These are phyloP conservation scores for Irpex sp. DNA, from an alignment of 1,284 basidiomycete genomes.

Conservation along the genomic window DNA sequence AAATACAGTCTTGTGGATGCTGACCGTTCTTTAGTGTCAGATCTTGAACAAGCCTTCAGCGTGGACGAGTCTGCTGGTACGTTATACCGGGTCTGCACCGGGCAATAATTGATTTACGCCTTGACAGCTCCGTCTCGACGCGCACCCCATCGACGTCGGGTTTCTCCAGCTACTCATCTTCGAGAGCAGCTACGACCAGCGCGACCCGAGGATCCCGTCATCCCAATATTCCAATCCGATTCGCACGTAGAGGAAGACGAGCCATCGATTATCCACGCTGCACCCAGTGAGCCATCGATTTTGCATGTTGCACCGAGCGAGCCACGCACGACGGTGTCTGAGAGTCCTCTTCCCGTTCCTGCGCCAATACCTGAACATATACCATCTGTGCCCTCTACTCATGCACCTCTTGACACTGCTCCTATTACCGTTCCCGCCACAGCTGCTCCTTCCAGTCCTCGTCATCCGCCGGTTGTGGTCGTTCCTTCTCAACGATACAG, in stretches of 20 bases:
- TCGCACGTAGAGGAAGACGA: background rate
- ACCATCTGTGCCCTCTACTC: background rate
- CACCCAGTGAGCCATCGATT: background rate
- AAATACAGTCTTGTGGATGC: background rate
- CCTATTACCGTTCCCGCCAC: background rate
- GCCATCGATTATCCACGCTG: background rate
- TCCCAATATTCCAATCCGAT: conserved; percentile 15
- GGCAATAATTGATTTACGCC: background rate
- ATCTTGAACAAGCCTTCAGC: conserved; percentile 12
- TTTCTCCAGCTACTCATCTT: conserved; percentile 6
- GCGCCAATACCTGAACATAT: conserved; percentile 1
- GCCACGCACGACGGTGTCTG: background rate
- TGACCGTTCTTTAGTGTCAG: conserved; percentile 4
- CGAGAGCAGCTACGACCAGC: conserved; percentile 11
- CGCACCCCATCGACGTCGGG: background rate
- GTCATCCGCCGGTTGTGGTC: conserved; percentile 4
- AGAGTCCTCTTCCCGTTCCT: conserved; percentile 3
- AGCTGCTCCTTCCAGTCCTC: background rate
- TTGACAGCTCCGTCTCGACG: background rate
- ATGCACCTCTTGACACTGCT: background rate
- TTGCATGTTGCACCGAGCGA: background rate
- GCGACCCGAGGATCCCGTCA: conserved; percentile 13
- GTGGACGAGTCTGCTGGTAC: conserved; percentile 9
- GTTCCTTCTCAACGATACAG: conserved; percentile 17
- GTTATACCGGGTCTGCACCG: background rate